phyloP scores from a whole-genome alignment of 1,284 basidiomycete species.

The Anthracocystis setariae region DNA sequence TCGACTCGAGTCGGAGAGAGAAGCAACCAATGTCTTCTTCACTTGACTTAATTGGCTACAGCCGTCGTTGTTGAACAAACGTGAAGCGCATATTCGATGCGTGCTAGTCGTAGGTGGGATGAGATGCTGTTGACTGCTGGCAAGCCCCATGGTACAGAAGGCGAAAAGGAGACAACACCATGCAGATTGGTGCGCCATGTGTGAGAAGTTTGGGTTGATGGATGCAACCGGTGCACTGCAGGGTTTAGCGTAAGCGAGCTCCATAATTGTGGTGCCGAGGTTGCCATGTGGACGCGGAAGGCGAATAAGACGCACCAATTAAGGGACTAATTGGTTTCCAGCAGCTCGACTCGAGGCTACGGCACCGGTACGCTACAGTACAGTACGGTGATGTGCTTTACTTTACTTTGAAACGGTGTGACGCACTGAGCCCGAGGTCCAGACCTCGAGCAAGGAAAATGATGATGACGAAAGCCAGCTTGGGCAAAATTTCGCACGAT shows the following conservation, averaged over 20 bases:
- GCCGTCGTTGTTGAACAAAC: too few species aligned
- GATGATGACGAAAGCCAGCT: too few species aligned
- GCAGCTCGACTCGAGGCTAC: background rate
- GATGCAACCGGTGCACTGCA: constrained; percentile 6
- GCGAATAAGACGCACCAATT: background rate
- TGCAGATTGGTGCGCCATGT: too few species aligned
- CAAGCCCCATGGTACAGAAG: background rate
- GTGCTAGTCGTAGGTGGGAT: too few species aligned
- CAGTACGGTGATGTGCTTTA: too few species aligned
- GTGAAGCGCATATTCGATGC: too few species aligned
- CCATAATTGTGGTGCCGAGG: constrained; percentile 28
- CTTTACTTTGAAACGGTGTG: background rate
- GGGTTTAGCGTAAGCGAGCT: constrained; percentile 21
- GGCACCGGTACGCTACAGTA: too few species aligned
- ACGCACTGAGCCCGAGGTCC: too few species aligned
- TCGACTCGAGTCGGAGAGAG: background rate
- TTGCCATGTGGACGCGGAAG: constrained; percentile 28
- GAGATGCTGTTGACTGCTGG: too few species aligned
- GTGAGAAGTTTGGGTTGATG: background rate
- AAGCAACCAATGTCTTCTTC: background rate
- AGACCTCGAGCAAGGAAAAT: too few species aligned
- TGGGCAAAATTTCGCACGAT: too few species aligned
- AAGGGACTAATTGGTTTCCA: background rate
- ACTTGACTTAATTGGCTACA: too few species aligned
- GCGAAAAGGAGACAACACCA: background rate